Evolutionary conservation across 129 eudicot genomes (phyloP).

Genomic region (Sambucus nigra): DNA sequence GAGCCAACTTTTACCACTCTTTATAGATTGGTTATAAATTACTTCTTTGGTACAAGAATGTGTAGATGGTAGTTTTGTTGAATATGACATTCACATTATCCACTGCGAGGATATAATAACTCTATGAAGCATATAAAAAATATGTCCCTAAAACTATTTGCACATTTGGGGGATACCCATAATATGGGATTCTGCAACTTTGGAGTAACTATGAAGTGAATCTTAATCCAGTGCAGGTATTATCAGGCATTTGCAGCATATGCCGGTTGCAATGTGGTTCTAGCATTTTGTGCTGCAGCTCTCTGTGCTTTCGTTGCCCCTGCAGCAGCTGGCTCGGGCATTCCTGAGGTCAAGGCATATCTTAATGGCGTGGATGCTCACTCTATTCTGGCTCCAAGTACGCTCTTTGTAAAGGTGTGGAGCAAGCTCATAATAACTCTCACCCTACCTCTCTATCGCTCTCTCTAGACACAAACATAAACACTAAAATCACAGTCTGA

Average conservation of each 20-base stretch:
- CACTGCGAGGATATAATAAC: too few species aligned
- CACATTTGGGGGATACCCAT: background rate
- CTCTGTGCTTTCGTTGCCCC: constrained; percentile 94
- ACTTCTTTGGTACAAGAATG: background rate
- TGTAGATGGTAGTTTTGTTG: background rate
- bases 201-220: constrained; percentile 13
- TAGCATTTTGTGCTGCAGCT: constrained; percentile 63
- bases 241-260: constrained; percentile 56
- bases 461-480: too few species aligned
- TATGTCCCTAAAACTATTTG: too few species aligned
- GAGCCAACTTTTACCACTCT: constrained; percentile 16
- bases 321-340: constrained; percentile 99
- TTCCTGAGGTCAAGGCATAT: constrained; percentile 97
- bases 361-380: constrained; percentile 98
- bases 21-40: background rate
- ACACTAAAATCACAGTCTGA: too few species aligned
- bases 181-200: background rate
- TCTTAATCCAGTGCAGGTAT: constrained; percentile 55
- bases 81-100: background rate
- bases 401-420: constrained; percentile 85
- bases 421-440: background rate
- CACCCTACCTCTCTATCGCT: too few species aligned
- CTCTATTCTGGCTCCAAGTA: constrained; percentile 90
- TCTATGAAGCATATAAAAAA: background rate
- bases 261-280: constrained; percentile 60